Conservation (phyloP, 345 rosid species). For the Sonneratia caseolaris region DNA sequence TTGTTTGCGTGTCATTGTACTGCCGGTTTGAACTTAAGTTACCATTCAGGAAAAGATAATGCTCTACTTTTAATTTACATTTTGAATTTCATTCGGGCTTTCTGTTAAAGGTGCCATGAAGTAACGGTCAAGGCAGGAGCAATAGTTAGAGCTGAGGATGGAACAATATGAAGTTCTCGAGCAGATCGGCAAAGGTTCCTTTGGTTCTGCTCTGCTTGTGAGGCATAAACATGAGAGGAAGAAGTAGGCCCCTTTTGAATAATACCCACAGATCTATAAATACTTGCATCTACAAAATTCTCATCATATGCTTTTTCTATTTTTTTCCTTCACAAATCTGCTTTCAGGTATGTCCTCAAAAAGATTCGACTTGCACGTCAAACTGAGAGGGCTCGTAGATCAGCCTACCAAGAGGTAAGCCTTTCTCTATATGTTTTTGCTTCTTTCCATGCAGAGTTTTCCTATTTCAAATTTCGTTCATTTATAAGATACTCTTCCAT, state of each 20-base stretch:
- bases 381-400: conserved; percentile 83
- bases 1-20: not conserved
- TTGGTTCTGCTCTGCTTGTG: conserved; percentile 96
- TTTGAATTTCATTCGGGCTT: not conserved
- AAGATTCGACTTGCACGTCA: conserved; percentile 95
- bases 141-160: conserved; percentile 25
- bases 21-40: not conserved
- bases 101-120: not conserved
- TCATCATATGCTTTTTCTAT: not conserved
- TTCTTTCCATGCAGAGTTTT: not conserved
- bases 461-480: not conserved
- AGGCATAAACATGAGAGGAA: conserved; percentile 90
- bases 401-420: conserved; percentile 89
- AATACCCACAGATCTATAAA: not conserved
- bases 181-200: conserved; percentile 94
- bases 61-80: not conserved
- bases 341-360: conserved; percentile 71
- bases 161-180: conserved; percentile 87
- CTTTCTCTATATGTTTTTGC: not conserved
- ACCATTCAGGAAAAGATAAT: not conserved
- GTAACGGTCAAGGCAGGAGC: not conserved
- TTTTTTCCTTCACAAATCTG: not conserved
- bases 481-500: not conserved
- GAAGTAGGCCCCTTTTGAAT: conserved; percentile 36
- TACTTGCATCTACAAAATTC: not conserved